Percentiles rank a stretch among this genome's conserved stretches.
These are phyloP conservation scores for Diplogelasinospora grovesii DNA, from an alignment of 495 filamentous ascomycete species.

Conservation along the genomic window DNA sequence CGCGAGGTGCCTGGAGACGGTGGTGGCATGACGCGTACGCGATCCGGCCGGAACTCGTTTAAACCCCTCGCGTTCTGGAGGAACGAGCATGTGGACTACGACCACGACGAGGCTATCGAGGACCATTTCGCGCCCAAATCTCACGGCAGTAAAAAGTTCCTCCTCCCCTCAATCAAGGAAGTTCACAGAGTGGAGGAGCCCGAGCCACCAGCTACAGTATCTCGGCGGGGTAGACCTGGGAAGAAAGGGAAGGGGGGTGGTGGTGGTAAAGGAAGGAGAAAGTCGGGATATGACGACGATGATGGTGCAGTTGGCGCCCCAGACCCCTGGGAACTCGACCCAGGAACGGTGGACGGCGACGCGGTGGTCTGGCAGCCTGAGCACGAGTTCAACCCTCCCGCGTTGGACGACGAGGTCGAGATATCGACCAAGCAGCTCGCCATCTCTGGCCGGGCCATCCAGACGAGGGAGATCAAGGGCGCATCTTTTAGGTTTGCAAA, in stretches of 20 bases:
- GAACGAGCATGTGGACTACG: slow-evolving; percentile 70
- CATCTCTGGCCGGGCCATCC: slow-evolving; percentile 65
- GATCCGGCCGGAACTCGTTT: slow-evolving; percentile 50
- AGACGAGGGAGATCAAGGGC: slow-evolving; percentile 66
- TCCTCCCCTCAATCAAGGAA: slow-evolving; percentile 62
- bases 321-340: slow-evolving; percentile 45
- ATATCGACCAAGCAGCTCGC: slow-evolving; percentile 61
- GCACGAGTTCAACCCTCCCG: slow-evolving; percentile 33
- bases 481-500: slow-evolving; percentile 81
- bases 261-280: slow-evolving; percentile 6
- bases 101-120: slow-evolving; percentile 44
- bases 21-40: slow-evolving; percentile 36
- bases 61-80: slow-evolving; percentile 83
- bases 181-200: slow-evolving; percentile 67
- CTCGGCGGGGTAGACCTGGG: too few relatives aligned
- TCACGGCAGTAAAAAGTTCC: slow-evolving; percentile 32
- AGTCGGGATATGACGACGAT: slow-evolving; percentile 16
- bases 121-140: slow-evolving; percentile 26
- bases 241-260: slow-evolving; percentile 3
- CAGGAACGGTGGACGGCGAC: slow-evolving; percentile 40
- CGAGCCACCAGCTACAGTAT: too few relatives aligned
- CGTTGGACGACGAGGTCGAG: slow-evolving; percentile 40
- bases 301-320: slow-evolving; percentile 42
- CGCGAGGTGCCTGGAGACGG: slow-evolving; percentile 54
- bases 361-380: slow-evolving; percentile 41